These are phyloP conservation scores for Colletotrichum magnum DNA, from an alignment of 2,329 filamentous ascomycete species.

Conservation along the genomic window DNA sequence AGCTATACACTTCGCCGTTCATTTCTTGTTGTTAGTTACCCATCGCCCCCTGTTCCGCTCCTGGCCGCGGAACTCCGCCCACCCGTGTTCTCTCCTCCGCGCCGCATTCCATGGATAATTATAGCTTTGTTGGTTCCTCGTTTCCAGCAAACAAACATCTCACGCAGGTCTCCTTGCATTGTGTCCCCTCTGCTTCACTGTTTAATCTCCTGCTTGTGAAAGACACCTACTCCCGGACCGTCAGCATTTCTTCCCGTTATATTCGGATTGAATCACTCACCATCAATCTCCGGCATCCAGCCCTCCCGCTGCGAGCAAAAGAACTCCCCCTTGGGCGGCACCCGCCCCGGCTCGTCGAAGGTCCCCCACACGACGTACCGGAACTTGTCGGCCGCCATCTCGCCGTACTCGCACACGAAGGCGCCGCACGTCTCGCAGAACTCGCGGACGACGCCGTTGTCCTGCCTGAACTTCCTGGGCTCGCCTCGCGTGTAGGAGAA, in stretches of 20 bases:
- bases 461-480: slow-evolving; percentile 48
- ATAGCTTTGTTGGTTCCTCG: neutral
- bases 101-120: too few relatives aligned
- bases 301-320: slow-evolving; percentile 62
- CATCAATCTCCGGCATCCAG: slow-evolving; percentile 66
- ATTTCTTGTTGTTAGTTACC: neutral
- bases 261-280: slow-evolving; percentile 43
- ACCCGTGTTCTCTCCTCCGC: neutral
- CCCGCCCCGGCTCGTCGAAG: slow-evolving; percentile 61
- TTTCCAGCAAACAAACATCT: neutral
- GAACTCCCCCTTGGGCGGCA: slow-evolving; percentile 69
- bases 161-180: too few relatives aligned
- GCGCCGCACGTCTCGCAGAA: slow-evolving; percentile 50
- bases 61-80: slow-evolving; percentile 11
- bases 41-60: neutral
- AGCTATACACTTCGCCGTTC: too few relatives aligned
- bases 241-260: neutral
- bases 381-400: slow-evolving; percentile 56
- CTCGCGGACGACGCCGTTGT: slow-evolving; percentile 51
- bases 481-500: slow-evolving; percentile 47
- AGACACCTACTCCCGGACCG: neutral
- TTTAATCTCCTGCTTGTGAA: slow-evolving; percentile 27
- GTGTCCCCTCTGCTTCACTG: neutral
- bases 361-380: slow-evolving; percentile 62
- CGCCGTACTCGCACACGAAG: slow-evolving; percentile 52